phyloP scores from a whole-genome alignment of 2,329 filamentous ascomycete genomes.

The Phialophora verrucosa region DNA sequence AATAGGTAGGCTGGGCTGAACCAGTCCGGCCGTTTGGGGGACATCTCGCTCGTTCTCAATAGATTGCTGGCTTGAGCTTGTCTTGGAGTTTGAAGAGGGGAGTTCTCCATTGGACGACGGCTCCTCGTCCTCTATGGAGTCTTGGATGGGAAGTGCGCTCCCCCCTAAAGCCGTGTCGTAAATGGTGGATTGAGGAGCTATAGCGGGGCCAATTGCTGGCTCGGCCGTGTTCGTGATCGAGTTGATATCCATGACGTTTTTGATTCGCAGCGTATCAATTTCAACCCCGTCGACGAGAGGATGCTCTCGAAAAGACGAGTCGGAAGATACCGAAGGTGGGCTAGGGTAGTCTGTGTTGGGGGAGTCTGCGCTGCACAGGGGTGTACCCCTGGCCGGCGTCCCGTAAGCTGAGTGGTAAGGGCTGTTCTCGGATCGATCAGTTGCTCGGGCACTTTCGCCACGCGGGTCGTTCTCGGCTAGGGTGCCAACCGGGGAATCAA shows the following conservation, averaged over 20 bases:
- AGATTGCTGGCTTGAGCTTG: constrained; percentile 39
- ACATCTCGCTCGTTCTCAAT: constrained; percentile 36
- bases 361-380: not conserved
- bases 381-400: not conserved
- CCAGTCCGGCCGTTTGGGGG: constrained; percentile 33
- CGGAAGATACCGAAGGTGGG: not conserved
- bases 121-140: constrained; percentile 39
- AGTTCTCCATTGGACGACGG: constrained; percentile 29
- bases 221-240: not conserved
- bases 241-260: constrained; percentile 9
- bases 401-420: constrained; percentile 1
- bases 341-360: too few relatives aligned
- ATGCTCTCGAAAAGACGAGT: not conserved
- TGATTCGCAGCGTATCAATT: not conserved
- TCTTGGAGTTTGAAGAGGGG: constrained; percentile 35
- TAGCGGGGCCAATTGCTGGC: not conserved
- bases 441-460: not conserved
- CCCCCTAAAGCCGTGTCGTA: constrained; percentile 24
- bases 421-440: not conserved
- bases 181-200: constrained; percentile 5
- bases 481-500: not conserved
- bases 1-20: constrained; percentile 35
- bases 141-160: constrained; percentile 36
- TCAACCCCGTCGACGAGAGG: not conserved
- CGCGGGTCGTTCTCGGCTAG: not conserved